A percentile compares a stretch with the other conserved stretches of the same genome.
phyloP scores from a whole-genome alignment of 805 yeast species.

The Metschnikowia shivogae region DNA sequence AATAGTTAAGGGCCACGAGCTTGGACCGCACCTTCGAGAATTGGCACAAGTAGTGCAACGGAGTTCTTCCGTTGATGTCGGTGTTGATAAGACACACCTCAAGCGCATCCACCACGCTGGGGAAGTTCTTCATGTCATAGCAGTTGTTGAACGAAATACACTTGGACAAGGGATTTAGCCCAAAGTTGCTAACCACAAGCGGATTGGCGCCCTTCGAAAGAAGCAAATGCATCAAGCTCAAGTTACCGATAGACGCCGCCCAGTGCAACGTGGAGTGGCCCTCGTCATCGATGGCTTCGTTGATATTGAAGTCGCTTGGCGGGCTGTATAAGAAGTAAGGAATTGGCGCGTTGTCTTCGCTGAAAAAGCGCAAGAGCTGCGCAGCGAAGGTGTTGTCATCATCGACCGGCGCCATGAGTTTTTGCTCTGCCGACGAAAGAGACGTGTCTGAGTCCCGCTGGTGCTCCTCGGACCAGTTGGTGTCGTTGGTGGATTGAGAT shows the following conservation, averaged over 20 bases:
- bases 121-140: slow-evolving; percentile 74
- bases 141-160: slow-evolving; percentile 86
- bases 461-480: slow-evolving; percentile 41
- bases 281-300: slow-evolving; percentile 85
- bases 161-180: slow-evolving; percentile 85
- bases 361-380: slow-evolving; percentile 38
- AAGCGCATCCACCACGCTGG: slow-evolving; percentile 69
- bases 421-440: slow-evolving; percentile 16
- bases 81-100: slow-evolving; percentile 73
- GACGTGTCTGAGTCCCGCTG: slow-evolving; percentile 40
- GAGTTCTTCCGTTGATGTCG: slow-evolving; percentile 70
- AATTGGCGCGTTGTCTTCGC: slow-evolving; percentile 42
- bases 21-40: slow-evolving; percentile 64
- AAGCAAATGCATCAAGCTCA: slow-evolving; percentile 70
- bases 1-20: slow-evolving; percentile 77
- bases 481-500: slow-evolving; percentile 41
- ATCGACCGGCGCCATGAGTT: slow-evolving; percentile 36
- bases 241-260: slow-evolving; percentile 95
- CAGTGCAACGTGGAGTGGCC: slow-evolving; percentile 95
- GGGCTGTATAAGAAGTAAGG: slow-evolving; percentile 66
- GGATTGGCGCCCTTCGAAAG: slow-evolving; percentile 71
- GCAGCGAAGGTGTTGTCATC: slow-evolving; percentile 42
- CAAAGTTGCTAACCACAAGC: slow-evolving; percentile 50
- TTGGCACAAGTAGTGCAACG: slow-evolving; percentile 80
- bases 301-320: slow-evolving; percentile 60